Conservation (phyloP, 768 basidiomycete genomes). For the Lactarius quietus region DNA sequence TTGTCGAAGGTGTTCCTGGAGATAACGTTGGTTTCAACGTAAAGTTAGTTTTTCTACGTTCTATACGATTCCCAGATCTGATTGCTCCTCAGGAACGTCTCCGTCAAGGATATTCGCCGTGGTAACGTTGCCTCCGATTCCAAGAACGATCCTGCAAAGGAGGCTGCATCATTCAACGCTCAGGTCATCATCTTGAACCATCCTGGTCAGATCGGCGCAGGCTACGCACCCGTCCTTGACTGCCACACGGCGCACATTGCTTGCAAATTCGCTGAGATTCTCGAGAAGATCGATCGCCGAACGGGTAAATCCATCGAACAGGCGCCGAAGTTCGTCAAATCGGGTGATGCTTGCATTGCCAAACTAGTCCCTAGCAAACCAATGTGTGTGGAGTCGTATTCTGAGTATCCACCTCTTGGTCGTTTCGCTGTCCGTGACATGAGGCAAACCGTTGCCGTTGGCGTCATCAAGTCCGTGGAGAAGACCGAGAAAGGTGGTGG, state of each 20-base stretch:
- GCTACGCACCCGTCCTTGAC: slow-evolving; percentile 98
- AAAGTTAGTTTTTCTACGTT: slow-evolving; percentile 53
- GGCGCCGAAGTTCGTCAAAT: slow-evolving; percentile 97
- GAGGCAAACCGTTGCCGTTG: slow-evolving; percentile 98
- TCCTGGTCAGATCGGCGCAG: slow-evolving; percentile 99
- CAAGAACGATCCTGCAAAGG: slow-evolving; percentile 99
- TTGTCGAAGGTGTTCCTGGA: slow-evolving; percentile 90
- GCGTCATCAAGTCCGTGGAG: slow-evolving; percentile 97
- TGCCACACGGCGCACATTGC: slow-evolving; percentile 99
- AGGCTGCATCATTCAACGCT: slow-evolving; percentile 98
- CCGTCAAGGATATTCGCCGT: slow-evolving; percentile 99
- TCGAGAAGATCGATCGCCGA: slow-evolving; percentile 99
- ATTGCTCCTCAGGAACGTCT: slow-evolving; percentile 78
- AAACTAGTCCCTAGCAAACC: slow-evolving; percentile 96
- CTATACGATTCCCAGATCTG: slow-evolving; percentile 5
- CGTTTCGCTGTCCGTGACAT: slow-evolving; percentile 99
- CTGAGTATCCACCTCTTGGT: slow-evolving; percentile 98
- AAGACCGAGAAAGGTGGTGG: slow-evolving; percentile 88
- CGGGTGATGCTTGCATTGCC: slow-evolving; percentile 98
- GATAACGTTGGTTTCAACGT: slow-evolving; percentile 99
- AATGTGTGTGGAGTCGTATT: slow-evolving; percentile 92
- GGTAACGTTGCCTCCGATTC: slow-evolving; percentile 99
- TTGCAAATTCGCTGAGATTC: slow-evolving; percentile 97
- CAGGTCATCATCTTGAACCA: slow-evolving; percentile 99
- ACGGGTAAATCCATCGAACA: slow-evolving; percentile 90